phyloP scores from a whole-genome alignment of 352 stramenopile species.

The Pythium phragmiticola region DNA sequence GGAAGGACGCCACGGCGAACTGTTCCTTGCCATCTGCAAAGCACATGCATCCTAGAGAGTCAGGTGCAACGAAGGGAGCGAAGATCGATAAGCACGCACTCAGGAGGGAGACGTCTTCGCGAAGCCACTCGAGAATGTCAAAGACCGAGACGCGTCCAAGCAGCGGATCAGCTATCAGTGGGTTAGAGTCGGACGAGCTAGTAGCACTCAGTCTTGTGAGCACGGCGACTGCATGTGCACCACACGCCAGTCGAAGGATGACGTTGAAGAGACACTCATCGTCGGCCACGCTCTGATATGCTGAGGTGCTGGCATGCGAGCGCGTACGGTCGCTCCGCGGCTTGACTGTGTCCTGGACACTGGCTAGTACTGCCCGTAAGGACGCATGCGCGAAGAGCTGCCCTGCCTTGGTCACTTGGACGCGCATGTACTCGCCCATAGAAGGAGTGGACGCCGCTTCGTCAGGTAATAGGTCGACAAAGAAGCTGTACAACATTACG shows the following conservation, averaged over 20 bases:
- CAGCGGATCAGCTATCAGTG: conserved; percentile 23
- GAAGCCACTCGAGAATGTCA: conserved; percentile 53
- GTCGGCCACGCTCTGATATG: conserved; percentile 35
- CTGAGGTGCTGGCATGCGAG: not conserved
- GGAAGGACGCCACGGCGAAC: conserved; percentile 42
- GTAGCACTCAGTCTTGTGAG: conserved; percentile 7
- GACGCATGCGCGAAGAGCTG: conserved; percentile 31
- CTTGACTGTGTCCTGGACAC: conserved; percentile 1
- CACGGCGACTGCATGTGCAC: conserved; percentile 39
- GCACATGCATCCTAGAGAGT: not conserved
- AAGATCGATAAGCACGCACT: conserved; percentile 32
- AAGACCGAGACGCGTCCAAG: conserved; percentile 43
- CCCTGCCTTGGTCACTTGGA: conserved; percentile 41
- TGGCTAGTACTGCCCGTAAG: conserved; percentile 31
- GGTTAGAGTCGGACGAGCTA: not conserved
- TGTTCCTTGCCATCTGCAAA: conserved; percentile 26
- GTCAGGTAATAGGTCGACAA: conserved; percentile 16
- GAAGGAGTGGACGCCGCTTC: conserved; percentile 17
- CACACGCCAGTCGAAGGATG: conserved; percentile 51
- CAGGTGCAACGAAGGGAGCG: not conserved
- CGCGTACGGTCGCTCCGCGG: not conserved
- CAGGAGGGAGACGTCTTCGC: conserved; percentile 53
- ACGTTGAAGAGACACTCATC: conserved; percentile 62
- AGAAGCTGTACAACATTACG: conserved; percentile 4
- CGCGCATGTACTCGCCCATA: conserved; percentile 38